These are phyloP conservation scores for Collybia sp. DNA, from an alignment of 768 basidiomycete species.

Conservation along the genomic window DNA sequence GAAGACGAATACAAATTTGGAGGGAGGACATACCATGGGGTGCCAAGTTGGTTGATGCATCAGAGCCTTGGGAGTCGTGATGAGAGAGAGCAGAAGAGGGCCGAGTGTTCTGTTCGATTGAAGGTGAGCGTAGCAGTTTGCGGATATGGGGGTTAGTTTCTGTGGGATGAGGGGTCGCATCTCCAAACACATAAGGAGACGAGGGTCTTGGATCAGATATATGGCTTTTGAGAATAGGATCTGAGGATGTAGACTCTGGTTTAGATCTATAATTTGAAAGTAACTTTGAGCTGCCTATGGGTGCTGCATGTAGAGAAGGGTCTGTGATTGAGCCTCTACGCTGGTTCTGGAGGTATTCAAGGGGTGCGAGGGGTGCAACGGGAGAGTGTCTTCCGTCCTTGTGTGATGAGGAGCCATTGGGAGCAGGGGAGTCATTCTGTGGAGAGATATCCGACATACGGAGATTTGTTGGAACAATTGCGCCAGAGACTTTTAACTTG, in stretches of 20 bases:
- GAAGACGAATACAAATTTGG: constrained; percentile 5
- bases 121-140: constrained; percentile 57
- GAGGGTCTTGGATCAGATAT: constrained; percentile 48
- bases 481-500: no score
- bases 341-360: constrained; percentile 76
- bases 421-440: constrained; percentile 18
- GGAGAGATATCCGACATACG: neutral
- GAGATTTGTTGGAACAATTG: no score
- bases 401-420: constrained; percentile 27
- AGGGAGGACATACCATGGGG: neutral
- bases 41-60: constrained; percentile 6
- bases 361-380: constrained; percentile 62
- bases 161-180: constrained; percentile 41
- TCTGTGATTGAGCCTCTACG: constrained; percentile 83
- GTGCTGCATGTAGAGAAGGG: constrained; percentile 68
- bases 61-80: constrained; percentile 20
- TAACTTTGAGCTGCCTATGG: constrained; percentile 11
- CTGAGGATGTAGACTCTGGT: constrained; percentile 20
- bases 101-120: constrained; percentile 36
- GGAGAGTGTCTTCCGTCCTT: constrained; percentile 31
- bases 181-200: constrained; percentile 70
- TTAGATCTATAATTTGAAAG: neutral
- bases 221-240: constrained; percentile 23
- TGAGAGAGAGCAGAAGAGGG: constrained; percentile 14
- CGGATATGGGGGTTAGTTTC: constrained; percentile 44